Evolutionary conservation across 495 filamentous ascomycete species (phyloP), one percentile per base, ranked within the genome.

Genomic region (Bacidia rubella): DNA sequence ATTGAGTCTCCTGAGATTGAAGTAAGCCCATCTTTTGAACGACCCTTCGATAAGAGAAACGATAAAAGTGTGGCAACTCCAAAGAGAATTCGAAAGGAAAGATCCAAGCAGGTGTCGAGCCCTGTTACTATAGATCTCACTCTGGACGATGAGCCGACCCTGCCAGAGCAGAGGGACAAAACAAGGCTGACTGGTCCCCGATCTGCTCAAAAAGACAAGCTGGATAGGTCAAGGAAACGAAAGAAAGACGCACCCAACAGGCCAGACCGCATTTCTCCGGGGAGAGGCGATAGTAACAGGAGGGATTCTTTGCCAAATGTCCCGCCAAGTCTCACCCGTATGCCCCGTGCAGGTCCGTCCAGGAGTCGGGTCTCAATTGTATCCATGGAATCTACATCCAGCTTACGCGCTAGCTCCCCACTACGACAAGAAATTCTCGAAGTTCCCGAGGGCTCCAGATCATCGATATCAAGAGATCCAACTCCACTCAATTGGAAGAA

Each of bases 61-160:
- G 29, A 5, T 15, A 35, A 35, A 35, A 35, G 5, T 35, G 15
- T 15, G 7, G 15, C 29, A 5, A 5, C 29, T 35, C 29, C 15
- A 15, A 35, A 35, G 7, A 5, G 15, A 15, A 35, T 15, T 35
- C 29, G 7, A 35, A 35, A 11, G 19, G 15, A 46, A 20, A 4
- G 12, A 11, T 21, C 43, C 3, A 24, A 11, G 19, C 43, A 46
- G 43, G 2, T 22, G 12, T 21, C 43, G 7, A 24, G 23, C 43
- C 4, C 43, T 46, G 43, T 46, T 24, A 50, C 47, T 29, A 50
- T 50, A 35, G 47, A 50, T 23, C 47, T 50, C 38, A 50, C 47
- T 25, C 19, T 50, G 29, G 47, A 50, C 27, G 47, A 50, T 32
- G 47, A 50, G 7, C 15, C n/a, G n/a, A 1, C 24, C 3, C 1